Percentiles rank a stretch among this genome's conserved stretches.
phyloP scores from a whole-genome alignment of 164 flowering plant genomes.

The Tinospora cordifolia region DNA sequence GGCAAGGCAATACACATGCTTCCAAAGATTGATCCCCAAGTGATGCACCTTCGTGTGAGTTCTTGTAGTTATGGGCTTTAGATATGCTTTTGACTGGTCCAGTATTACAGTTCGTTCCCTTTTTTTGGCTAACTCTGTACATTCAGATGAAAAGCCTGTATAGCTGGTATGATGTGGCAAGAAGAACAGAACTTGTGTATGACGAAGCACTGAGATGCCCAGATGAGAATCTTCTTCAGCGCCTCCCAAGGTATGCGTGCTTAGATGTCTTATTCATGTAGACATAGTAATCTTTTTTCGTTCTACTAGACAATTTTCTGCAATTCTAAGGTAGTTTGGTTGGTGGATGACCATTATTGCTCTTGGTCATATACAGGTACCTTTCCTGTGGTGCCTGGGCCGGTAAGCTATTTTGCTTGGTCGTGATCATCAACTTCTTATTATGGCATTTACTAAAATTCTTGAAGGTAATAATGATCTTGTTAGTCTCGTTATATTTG shows the following conservation, averaged over 20 bases:
- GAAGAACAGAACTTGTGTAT: constrained; percentile 84
- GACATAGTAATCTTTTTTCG: not conserved
- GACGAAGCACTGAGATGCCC: constrained; percentile 68
- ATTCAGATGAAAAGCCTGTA: constrained; percentile 75
- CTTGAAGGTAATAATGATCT: constrained; percentile 48
- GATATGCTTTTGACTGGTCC: not conserved
- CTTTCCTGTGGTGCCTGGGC: constrained; percentile 94
- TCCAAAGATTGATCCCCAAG: constrained; percentile 82
- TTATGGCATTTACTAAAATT: constrained; percentile 62
- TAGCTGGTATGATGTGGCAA: constrained; percentile 96
- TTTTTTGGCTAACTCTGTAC: constrained; percentile 8
- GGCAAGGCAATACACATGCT: constrained; percentile 66
- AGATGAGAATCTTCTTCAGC: constrained; percentile 55
- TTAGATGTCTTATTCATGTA: not conserved
- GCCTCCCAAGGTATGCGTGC: constrained; percentile 60
- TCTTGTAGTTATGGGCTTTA: not conserved
- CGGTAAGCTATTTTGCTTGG: constrained; percentile 87
- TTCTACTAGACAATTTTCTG: not conserved
- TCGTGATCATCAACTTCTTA: constrained; percentile 74
- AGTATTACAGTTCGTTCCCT: not conserved
- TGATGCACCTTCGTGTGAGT: constrained; percentile 91
- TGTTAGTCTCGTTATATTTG: not conserved
- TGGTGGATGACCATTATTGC: not conserved
- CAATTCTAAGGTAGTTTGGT: not conserved
- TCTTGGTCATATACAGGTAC: constrained; percentile 34